Percentiles rank a stretch among this genome's conserved stretches.
phyloP scores from a whole-genome alignment of 345 rosid genomes.

The Brassica cretica region DNA sequence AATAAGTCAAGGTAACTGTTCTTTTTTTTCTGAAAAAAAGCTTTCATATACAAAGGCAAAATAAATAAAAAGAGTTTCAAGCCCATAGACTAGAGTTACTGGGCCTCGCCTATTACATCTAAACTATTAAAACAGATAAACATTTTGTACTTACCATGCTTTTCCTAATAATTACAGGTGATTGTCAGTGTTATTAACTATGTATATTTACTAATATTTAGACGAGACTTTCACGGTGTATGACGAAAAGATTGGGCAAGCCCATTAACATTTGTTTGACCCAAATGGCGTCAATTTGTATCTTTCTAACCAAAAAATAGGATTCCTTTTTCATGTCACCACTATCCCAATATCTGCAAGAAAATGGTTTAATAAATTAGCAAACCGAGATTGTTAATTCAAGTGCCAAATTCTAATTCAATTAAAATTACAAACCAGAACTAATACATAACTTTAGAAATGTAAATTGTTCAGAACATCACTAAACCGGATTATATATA shows the following conservation, averaged over 20 bases:
- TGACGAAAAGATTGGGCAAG: background rate
- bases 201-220: background rate
- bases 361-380: background rate
- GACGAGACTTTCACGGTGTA: background rate
- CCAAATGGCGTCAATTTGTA: background rate
- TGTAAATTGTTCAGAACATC: background rate
- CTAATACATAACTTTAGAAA: too few species aligned
- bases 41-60: too few species aligned
- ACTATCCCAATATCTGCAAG: background rate
- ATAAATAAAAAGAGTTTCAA: too few species aligned
- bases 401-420: background rate
- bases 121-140: background rate
- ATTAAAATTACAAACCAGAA: background rate
- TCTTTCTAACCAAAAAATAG: background rate
- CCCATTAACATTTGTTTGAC: background rate
- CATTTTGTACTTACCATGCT: background rate
- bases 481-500: background rate
- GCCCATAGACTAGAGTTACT: too few species aligned
- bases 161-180: background rate
- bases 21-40: too few species aligned
- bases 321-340: background rate
- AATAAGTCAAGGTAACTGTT: too few species aligned
- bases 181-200: background rate
- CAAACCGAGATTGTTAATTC: background rate
- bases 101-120: too few species aligned